A percentile compares a stretch with the other conserved stretches of the same genome.
phyloP scores from a whole-genome alignment of 495 filamentous ascomycete species.

The Penicillium silybi region DNA sequence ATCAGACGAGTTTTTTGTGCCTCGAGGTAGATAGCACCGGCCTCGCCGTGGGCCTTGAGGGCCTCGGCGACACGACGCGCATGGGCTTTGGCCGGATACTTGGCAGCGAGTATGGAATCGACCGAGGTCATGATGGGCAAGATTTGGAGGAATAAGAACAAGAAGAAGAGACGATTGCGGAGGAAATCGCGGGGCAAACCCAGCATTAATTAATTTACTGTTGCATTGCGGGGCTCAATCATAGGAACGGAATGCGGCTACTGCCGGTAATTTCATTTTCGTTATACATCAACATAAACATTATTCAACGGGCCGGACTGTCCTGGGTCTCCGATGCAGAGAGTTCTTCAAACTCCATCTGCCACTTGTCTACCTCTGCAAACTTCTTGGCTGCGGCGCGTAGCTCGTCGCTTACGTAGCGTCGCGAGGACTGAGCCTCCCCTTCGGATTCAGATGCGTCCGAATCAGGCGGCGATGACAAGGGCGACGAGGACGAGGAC shows the following conservation, averaged over 20 bases:
- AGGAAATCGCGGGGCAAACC: conserved; percentile 1
- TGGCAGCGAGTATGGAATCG: conserved; percentile 56
- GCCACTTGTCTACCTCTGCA: conserved; percentile 64
- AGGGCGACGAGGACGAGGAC: conserved; percentile 38
- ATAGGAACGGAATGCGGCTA: conserved; percentile 3
- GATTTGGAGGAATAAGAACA: background rate
- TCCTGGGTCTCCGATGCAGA: conserved; percentile 25
- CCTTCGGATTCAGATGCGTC: conserved; percentile 30
- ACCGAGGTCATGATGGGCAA: conserved; percentile 30
- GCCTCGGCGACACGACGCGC: conserved; percentile 74
- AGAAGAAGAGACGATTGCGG: background rate
- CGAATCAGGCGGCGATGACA: conserved; percentile 39
- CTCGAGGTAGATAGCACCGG: conserved; percentile 73
- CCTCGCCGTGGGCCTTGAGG: conserved; percentile 44
- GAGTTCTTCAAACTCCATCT: conserved; percentile 69
- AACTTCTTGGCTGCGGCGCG: conserved; percentile 51
- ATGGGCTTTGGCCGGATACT: conserved; percentile 95
- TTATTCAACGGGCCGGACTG: background rate
- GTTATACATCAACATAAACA: conserved; percentile 16
- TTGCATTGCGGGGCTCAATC: conserved; percentile 14
- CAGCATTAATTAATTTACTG: background rate
- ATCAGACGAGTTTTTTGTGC: conserved; percentile 70
- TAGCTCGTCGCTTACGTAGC: conserved; percentile 35
- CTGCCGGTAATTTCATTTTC: background rate
- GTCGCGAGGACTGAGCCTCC: conserved; percentile 10